These are phyloP conservation scores for Ustilago crameri DNA, from an alignment of 1,284 basidiomycete species.

Conservation along the genomic window DNA sequence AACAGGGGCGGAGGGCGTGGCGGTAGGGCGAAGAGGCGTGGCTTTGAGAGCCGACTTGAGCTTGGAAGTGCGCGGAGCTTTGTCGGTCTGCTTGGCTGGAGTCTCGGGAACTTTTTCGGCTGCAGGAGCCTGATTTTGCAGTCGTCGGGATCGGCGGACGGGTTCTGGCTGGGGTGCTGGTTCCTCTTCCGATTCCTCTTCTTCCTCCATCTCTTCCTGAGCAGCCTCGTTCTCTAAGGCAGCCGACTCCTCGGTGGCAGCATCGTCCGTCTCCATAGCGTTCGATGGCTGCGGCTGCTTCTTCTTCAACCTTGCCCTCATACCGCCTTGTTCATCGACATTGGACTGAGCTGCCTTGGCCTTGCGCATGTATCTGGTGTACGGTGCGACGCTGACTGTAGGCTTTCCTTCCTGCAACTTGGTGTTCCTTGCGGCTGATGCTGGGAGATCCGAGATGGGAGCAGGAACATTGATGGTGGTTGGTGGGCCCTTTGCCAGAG, in stretches of 20 bases:
- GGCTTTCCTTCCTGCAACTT: slow-evolving; percentile 17
- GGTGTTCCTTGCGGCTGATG: slow-evolving; percentile 3
- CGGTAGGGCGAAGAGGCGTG: slow-evolving; percentile 30
- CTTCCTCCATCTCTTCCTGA: slow-evolving; percentile 13
- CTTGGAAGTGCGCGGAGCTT: slow-evolving; percentile 14
- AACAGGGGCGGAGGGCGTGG: slow-evolving; percentile 9
- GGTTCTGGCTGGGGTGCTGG: slow-evolving; percentile 27
- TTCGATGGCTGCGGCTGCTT: background rate
- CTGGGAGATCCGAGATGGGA: slow-evolving; percentile 39
- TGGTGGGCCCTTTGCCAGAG: slow-evolving; percentile 21
- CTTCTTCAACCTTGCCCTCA: slow-evolving; percentile 44
- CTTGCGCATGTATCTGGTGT: slow-evolving; percentile 52
- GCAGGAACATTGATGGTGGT: slow-evolving; percentile 42
- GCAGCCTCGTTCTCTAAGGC: slow-evolving; percentile 26
- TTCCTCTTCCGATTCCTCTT: slow-evolving; percentile 28
- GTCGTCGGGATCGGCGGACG: slow-evolving; percentile 30
- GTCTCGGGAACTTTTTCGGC: slow-evolving; percentile 20
- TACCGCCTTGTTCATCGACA: slow-evolving; percentile 28
- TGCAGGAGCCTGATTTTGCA: slow-evolving; percentile 26
- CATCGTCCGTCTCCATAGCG: slow-evolving; percentile 18
- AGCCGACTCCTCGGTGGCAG: slow-evolving; percentile 21
- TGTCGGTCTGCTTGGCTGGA: slow-evolving; percentile 29
- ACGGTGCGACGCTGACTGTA: slow-evolving; percentile 49
- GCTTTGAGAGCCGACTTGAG: slow-evolving; percentile 50
- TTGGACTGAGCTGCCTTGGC: slow-evolving; percentile 29